Evolutionary conservation across 1,284 basidiomycete species (phyloP), one percentile per base, ranked within the genome.

Genomic region (Peniophora sp.): DNA sequence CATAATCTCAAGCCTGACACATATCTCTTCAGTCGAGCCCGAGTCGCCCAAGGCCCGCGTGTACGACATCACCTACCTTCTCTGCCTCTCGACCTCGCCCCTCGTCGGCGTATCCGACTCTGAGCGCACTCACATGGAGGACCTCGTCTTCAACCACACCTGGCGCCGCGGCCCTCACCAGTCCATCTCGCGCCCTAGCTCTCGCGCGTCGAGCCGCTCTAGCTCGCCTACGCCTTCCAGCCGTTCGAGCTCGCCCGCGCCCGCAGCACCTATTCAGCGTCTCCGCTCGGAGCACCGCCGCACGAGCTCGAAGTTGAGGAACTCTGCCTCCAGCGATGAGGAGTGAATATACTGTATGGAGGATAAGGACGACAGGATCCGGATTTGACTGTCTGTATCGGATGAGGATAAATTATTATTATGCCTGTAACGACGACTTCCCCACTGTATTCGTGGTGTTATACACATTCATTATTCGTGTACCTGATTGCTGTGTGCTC

Each of bases 161-260:
- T 45, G 44, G 44, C 44, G 44, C 44, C 44, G 44, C n/a, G 44
- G 44, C 44, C 44, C 44, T 11, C 44, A 45, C 20, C 20, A 25
- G 20, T 23, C 23, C 44, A 24, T 16, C 44, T 45, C 44, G 23
- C 44, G 44, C 23, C 22, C 44, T n/a, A 20, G 19, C 12, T 45
- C 44, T 10, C 44, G 44, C 23, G 38, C 38, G 38, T 32, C 27
- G 6, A 32, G 27, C 12, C 27, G 27, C 27, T 32, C 27, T 5
- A 41, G 38, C 19, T 45, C 44, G 23, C 44, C 44, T 24, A 16
- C 44, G 9, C 44, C 44, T 22, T 45, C 44, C 5, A 20, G n/a
- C n/a, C 44, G 44, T 25, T n/a, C 44, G 10, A 23, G 20, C 44
- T 45, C 44, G 5, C 44, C 44, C 20, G 44, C 44, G 20, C 23